These are phyloP conservation scores for Zangia roseola DNA, from an alignment of 768 basidiomycete species.

Conservation along the genomic window DNA sequence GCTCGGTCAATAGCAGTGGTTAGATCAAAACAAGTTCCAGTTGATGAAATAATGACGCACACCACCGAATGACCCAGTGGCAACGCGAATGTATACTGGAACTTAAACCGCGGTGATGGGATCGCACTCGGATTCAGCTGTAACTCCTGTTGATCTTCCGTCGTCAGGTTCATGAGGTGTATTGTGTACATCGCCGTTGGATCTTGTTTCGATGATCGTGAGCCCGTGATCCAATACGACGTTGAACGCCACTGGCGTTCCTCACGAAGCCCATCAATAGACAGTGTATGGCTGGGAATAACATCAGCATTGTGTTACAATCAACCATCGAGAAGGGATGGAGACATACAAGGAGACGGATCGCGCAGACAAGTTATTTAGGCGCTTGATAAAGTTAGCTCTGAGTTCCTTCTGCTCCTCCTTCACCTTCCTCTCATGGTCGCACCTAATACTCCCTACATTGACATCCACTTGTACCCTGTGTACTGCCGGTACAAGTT, in stretches of 20 bases:
- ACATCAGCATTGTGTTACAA: background rate
- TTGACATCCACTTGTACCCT: conserved; percentile 7
- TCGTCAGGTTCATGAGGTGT: conserved; percentile 27
- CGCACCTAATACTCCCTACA: background rate
- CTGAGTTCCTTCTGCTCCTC: conserved; percentile 14
- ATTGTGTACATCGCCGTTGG: conserved; percentile 21
- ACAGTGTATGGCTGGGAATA: conserved; percentile 11
- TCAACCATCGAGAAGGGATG: background rate
- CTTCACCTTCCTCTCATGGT: background rate
- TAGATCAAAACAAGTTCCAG: background rate
- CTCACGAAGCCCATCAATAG: conserved; percentile 7
- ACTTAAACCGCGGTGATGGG: conserved; percentile 24
- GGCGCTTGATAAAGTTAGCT: conserved; percentile 12
- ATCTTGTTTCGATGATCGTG: conserved; percentile 12
- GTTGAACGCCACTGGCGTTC: background rate
- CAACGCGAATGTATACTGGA: conserved; percentile 15
- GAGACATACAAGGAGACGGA: conserved; percentile 7
- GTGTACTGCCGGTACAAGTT: conserved; percentile 6
- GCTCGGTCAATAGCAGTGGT: background rate
- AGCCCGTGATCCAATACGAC: conserved; percentile 3
- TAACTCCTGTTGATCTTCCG: conserved; percentile 27
- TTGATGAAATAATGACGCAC: conserved; percentile 1
- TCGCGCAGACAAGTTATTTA: conserved; percentile 16
- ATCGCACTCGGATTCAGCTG: conserved; percentile 23
- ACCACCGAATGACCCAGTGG: conserved; percentile 19